Base-by-base conservation (phyloP, 2,329 filamentous ascomycete genomes). In the Penicillium sp. region DNA sequence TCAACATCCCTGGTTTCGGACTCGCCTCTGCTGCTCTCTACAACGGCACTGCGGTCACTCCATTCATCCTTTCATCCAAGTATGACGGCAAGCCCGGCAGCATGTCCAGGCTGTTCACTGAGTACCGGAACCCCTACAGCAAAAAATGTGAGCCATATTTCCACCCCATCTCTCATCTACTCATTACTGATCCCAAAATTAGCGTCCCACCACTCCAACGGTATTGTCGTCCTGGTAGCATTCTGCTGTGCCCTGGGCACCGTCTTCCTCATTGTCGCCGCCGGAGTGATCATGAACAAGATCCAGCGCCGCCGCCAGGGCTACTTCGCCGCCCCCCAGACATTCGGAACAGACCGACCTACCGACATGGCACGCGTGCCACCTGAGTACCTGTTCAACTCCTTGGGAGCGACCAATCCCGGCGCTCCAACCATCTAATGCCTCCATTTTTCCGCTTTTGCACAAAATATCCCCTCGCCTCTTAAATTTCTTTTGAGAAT, bases 11-110 rank as follows among this genome's bases (percentile, higher is more conserved):
- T 0, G 73, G 74, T 40, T 89, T 89, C 63, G 90, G 91, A 48
- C 84, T 83, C 47, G 88, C 86, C 5, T 95, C 91, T 11, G 89
- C 88, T 7, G 91, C 84, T 6, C 74, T 96, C 23, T 98, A 87
- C 73, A 88, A 97, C 62, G 93, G 93, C 59, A 88, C 83, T 9
- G 72, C 75, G 2, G 82, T 91, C 64, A 76, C 76, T 42, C 91
- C 93, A 0, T 95, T 91, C 66, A 79, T 89, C 32, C 78, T 98
- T 34, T 87, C 90, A 1, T 85, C 81, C 37, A 85, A 77, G 48
- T 70, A 77, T 10, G 77, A 82, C 59, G 82, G 82, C 48, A 75
- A 76, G 10, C 74, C 80, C 9, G 89, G 90, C 40, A 90, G 82
- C 59, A 80, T 98, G 60, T 83, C 86, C 27, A 82, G 81, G 56